A percentile compares a stretch with the other conserved stretches of the same genome.
Evolutionary conservation across 1,284 basidiomycete species (phyloP).

Genomic region (Agroathelia rolfsii): DNA sequence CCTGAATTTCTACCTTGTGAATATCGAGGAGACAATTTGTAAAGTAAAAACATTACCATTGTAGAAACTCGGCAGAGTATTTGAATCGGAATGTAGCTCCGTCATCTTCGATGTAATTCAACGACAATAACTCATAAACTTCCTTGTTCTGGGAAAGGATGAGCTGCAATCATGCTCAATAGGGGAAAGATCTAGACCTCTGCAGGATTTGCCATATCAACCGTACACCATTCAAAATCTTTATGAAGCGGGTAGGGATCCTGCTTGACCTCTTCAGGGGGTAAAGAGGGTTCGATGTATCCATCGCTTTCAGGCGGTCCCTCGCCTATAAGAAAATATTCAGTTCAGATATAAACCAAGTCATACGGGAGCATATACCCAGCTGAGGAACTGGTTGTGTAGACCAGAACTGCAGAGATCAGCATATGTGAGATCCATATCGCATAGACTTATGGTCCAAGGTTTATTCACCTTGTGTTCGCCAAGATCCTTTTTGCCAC

Average conservation of each 20-base stretch:
- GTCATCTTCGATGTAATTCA: slow-evolving; percentile 96
- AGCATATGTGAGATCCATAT: slow-evolving; percentile 8
- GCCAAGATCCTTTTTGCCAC: slow-evolving; percentile 69
- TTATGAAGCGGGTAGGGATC: slow-evolving; percentile 84
- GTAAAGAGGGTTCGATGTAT: slow-evolving; percentile 78
- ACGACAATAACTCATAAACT: slow-evolving; percentile 84
- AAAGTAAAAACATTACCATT: slow-evolving; percentile 57
- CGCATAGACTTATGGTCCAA: slow-evolving; percentile 3
- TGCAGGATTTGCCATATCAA: slow-evolving; percentile 73
- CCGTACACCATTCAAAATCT: slow-evolving; percentile 86
- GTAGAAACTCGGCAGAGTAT: slow-evolving; percentile 90
- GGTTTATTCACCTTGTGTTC: slow-evolving; percentile 68
- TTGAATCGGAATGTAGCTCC: slow-evolving; percentile 94
- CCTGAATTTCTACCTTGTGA: slow-evolving; percentile 38
- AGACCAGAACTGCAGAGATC: slow-evolving; percentile 71
- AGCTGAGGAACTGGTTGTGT: slow-evolving; percentile 92
- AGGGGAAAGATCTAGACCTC: slow-evolving; percentile 36
- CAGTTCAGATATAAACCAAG: slow-evolving; percentile 4
- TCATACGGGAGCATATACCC: slow-evolving; percentile 29
- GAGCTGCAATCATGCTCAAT: slow-evolving; percentile 4
- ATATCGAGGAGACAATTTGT: slow-evolving; percentile 2
- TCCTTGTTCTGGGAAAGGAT: slow-evolving; percentile 62
- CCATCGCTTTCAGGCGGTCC: slow-evolving; percentile 67
- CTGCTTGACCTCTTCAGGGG: slow-evolving; percentile 73
- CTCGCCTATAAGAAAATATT: slow-evolving; percentile 39